A percentile compares a stretch with the other conserved stretches of the same genome.
Evolutionary conservation across 139 green algal species (phyloP).

Genomic region (Edaphochlamys debaryana): DNA sequence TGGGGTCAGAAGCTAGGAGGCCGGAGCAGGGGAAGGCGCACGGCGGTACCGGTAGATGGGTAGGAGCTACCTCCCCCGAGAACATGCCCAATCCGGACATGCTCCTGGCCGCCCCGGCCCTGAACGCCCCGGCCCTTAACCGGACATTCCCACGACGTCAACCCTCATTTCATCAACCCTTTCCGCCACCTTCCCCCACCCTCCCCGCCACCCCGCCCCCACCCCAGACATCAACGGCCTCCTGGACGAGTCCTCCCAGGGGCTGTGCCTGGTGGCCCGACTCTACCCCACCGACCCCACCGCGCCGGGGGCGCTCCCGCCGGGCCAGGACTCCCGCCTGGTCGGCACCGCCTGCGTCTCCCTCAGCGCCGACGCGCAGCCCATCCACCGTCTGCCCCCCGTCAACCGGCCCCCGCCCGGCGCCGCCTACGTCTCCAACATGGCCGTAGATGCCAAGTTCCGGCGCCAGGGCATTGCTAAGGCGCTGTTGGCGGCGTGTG

Average conservation of each 20-base stretch:
- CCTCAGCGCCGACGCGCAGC: not conserved
- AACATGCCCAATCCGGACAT: too few relatives aligned
- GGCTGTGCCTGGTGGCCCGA: slow-evolving; percentile 4
- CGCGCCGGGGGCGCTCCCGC: not conserved
- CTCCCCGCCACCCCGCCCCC: not conserved
- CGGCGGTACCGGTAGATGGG: too few relatives aligned
- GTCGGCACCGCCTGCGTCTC: slow-evolving; percentile 22
- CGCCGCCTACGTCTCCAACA: slow-evolving; percentile 43
- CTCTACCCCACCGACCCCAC: slow-evolving; percentile 16
- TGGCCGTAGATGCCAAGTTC: slow-evolving; percentile 46
- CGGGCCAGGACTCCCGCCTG: slow-evolving; percentile 9
- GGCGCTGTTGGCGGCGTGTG: slow-evolving; percentile 41
- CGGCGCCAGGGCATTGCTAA: slow-evolving; percentile 12
- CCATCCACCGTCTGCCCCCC: not conserved
- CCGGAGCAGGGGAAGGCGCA: too few relatives aligned
- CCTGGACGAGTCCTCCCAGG: not conserved
- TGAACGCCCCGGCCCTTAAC: too few relatives aligned
- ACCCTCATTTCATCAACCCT: too few relatives aligned
- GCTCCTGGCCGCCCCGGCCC: too few relatives aligned
- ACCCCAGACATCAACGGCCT: not conserved
- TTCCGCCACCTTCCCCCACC: too few relatives aligned
- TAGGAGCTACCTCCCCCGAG: too few relatives aligned
- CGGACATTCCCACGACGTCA: too few relatives aligned
- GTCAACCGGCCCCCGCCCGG: not conserved
- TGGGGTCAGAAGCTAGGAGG: too few relatives aligned